Percentiles rank a stretch among this genome's conserved stretches.
These are phyloP conservation scores for Discostella stelligera DNA, from an alignment of 352 stramenopile genomes.

Conservation along the genomic window DNA sequence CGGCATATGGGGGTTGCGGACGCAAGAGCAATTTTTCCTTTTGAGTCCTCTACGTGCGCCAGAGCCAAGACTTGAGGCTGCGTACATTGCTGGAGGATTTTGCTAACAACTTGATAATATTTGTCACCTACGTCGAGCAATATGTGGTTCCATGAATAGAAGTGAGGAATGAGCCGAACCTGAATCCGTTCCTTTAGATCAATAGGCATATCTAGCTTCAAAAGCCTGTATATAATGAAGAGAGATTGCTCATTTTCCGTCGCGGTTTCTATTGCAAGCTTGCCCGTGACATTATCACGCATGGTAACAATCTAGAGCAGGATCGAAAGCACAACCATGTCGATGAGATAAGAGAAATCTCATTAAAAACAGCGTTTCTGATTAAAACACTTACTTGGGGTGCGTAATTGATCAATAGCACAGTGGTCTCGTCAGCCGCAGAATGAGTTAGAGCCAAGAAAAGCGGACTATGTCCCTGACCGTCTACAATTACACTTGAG, in stretches of 20 bases:
- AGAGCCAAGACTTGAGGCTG: constrained; percentile 81
- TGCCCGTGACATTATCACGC: constrained; percentile 67
- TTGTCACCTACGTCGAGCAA: constrained; percentile 73
- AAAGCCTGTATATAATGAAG: constrained; percentile 81
- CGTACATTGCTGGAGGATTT: constrained; percentile 80
- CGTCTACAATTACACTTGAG: constrained; percentile 68
- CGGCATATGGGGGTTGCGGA: constrained; percentile 78
- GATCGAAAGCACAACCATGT: too few relatives aligned
- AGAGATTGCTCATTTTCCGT: constrained; percentile 79
- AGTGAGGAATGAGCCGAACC: constrained; percentile 74
- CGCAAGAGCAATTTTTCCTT: constrained; percentile 78
- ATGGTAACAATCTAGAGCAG: constrained; percentile 57
- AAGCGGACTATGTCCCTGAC: constrained; percentile 73
- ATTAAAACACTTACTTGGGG: constrained; percentile 51
- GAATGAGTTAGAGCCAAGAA: constrained; percentile 72
- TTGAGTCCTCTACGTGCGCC: constrained; percentile 75
- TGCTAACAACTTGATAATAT: constrained; percentile 82
- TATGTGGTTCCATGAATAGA: constrained; percentile 83
- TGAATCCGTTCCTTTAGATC: constrained; percentile 80
- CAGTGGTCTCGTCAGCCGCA: constrained; percentile 76
- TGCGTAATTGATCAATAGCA: constrained; percentile 78
- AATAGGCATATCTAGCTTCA: constrained; percentile 81
- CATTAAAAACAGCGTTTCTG: background rate
- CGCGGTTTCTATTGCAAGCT: constrained; percentile 81
- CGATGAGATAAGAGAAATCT: constrained; percentile 10